These are phyloP conservation scores for Verticillium tricorpus DNA, from an alignment of 2,329 filamentous ascomycete species.

Conservation along the genomic window DNA sequence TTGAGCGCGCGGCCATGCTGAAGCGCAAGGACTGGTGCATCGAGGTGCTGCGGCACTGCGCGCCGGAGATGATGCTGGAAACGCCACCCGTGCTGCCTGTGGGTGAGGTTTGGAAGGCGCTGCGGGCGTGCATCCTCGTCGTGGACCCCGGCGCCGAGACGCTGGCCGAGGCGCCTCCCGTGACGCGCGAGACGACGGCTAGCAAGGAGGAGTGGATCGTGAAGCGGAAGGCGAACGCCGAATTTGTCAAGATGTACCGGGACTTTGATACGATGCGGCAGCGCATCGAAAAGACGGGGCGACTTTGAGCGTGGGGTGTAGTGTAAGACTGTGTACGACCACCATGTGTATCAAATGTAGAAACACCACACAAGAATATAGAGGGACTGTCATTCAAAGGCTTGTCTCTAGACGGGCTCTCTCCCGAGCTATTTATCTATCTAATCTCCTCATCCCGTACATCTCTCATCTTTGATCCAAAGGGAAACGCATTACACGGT, in stretches of 20 bases:
- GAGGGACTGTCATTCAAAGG: neutral
- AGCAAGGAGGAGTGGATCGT: constrained; percentile 1
- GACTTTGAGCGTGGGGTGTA: neutral
- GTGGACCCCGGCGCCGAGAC: constrained; percentile 47
- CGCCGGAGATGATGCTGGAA: constrained; percentile 57
- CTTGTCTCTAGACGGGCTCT: too few relatives aligned
- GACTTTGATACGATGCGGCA: constrained; percentile 11
- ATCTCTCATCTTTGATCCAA: too few relatives aligned
- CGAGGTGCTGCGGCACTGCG: constrained; percentile 45
- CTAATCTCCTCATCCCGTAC: too few relatives aligned
- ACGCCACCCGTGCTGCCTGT: constrained; percentile 39
- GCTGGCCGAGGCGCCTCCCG: constrained; percentile 15
- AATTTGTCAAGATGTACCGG: constrained; percentile 22
- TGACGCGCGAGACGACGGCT: neutral
- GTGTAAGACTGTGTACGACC: neutral
- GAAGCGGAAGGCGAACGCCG: constrained; percentile 13
- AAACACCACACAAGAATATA: neutral
- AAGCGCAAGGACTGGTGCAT: constrained; percentile 37
- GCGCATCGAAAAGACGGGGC: neutral
- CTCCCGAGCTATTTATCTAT: too few relatives aligned
- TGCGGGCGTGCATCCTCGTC: constrained; percentile 51
- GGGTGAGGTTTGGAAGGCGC: constrained; percentile 36
- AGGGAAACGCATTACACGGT: too few relatives aligned
- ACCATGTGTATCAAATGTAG: neutral
- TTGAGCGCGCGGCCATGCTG: constrained; percentile 40